Conservation (phyloP, 192 early-diverging fungal species). For the Mortierella antarctica region DNA sequence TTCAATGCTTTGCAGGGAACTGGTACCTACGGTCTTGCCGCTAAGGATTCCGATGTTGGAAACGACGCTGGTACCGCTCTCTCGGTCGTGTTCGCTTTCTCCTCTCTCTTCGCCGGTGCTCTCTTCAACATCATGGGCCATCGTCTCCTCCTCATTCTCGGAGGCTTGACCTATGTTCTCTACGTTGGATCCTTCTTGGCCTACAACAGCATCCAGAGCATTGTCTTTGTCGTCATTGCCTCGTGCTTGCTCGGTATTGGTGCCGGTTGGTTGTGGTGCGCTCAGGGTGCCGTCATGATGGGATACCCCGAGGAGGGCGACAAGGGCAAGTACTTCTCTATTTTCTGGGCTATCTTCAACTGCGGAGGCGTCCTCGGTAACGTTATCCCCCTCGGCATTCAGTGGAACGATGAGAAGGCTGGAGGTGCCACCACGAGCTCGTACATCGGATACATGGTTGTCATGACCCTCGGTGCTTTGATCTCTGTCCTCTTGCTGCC, state of each 20-base stretch:
- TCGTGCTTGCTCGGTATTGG: conserved; percentile 84
- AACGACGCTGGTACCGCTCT: conserved; percentile 81
- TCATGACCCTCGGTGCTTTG: conserved; percentile 73
- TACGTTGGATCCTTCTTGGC: conserved; percentile 82
- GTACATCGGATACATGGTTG: conserved; percentile 79
- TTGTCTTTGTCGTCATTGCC: conserved; percentile 74
- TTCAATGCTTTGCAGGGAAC: conserved; percentile 71
- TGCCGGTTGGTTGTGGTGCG: conserved; percentile 81
- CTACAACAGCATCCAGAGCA: conserved; percentile 65
- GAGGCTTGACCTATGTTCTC: conserved; percentile 78
- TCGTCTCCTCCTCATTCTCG: conserved; percentile 71
- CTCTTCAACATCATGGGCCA: conserved; percentile 84
- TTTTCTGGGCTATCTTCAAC: conserved; percentile 91
- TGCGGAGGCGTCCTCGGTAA: conserved; percentile 84
- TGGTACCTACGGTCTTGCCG: conserved; percentile 31
- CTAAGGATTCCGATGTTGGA: conserved; percentile 60
- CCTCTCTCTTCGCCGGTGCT: conserved; percentile 79
- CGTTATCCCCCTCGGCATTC: conserved; percentile 75
- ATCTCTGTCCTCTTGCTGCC: conserved; percentile 67
- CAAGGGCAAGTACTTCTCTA: conserved; percentile 83
- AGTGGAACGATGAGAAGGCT: conserved; percentile 65
- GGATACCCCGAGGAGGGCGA: conserved; percentile 84
- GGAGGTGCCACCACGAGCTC: conserved; percentile 68
- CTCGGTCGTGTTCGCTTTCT: conserved; percentile 78
- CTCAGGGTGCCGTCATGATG: conserved; percentile 87